Conservation (phyloP, 2,329 filamentous ascomycete genomes). For the Penicillium psychrosexuale region DNA sequence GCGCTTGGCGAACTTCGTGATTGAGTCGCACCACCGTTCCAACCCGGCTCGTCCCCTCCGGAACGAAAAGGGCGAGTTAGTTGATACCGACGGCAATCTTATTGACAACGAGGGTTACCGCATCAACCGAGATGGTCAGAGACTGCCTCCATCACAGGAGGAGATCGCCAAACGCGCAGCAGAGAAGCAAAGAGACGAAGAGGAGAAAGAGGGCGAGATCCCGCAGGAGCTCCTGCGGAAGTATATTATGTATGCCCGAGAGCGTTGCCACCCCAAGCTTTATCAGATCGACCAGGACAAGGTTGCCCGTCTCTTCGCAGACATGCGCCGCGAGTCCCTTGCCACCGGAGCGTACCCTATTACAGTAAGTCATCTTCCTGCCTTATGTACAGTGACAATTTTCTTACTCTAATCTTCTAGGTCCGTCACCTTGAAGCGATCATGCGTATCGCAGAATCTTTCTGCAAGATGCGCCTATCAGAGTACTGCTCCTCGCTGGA, state of each 20-base stretch:
- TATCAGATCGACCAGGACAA: constrained; percentile 99
- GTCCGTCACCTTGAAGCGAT: constrained; percentile 97
- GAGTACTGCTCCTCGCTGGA: constrained; percentile 89
- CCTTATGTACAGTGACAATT: neutral
- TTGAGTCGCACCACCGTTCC: constrained; percentile 87
- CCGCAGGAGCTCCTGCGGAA: constrained; percentile 88
- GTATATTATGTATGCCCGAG: constrained; percentile 92
- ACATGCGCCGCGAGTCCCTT: constrained; percentile 90
- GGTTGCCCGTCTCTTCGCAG: constrained; percentile 85
- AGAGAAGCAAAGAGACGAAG: constrained; percentile 46
- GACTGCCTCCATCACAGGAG: constrained; percentile 44
- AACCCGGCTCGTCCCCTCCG: constrained; percentile 62
- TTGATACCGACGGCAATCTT: constrained; percentile 45
- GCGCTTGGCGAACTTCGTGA: constrained; percentile 88
- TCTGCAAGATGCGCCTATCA: constrained; percentile 96
- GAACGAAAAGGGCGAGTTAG: constrained; percentile 44
- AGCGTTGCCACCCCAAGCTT: constrained; percentile 84
- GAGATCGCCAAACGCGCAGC: constrained; percentile 40
- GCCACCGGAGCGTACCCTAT: constrained; percentile 97
- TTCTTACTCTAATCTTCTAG: constrained; percentile 45
- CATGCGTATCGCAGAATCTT: constrained; percentile 89
- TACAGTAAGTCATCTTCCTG: constrained; percentile 63
- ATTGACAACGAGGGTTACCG: constrained; percentile 62
- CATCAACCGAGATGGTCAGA: constrained; percentile 46
- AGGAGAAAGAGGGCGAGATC: constrained; percentile 66